phyloP scores from a whole-genome alignment of 139 green algal species.

The Chlamydomonas eustigma region DNA sequence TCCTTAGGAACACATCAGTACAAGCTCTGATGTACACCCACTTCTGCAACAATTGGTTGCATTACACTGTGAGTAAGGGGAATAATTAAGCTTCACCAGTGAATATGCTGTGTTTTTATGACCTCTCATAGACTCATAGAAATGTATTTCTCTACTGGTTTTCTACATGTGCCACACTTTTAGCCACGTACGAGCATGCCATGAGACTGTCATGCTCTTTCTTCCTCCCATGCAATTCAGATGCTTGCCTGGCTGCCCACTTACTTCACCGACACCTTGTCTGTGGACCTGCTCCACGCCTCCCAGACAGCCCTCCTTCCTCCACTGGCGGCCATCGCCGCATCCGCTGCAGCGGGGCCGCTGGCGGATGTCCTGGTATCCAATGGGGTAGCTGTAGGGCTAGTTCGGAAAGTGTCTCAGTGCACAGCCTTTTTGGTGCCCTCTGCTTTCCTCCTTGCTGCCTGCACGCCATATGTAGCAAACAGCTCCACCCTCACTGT shows the following conservation, averaged over 20 bases:
- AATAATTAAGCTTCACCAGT: no score
- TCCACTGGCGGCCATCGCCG: slow-evolving; percentile 69
- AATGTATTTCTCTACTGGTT: no score
- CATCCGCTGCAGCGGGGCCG: slow-evolving; percentile 54
- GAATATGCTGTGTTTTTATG: no score
- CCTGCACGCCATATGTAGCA: neutral
- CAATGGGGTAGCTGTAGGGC: neutral
- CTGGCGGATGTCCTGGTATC: slow-evolving; percentile 72
- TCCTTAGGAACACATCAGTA: slow-evolving; percentile 69
- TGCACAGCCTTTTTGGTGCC: slow-evolving; percentile 9
- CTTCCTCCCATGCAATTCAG: neutral
- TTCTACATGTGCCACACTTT: no score
- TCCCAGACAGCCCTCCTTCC: slow-evolving; percentile 76
- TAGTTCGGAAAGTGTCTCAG: slow-evolving; percentile 12
- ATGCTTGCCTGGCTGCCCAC: slow-evolving; percentile 97
- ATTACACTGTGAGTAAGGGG: no score
- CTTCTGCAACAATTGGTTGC: slow-evolving; percentile 95
- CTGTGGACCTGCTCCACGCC: slow-evolving; percentile 65
- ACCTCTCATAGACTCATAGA: no score
- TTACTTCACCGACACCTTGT: slow-evolving; percentile 72
- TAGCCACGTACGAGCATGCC: no score
- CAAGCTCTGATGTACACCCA: slow-evolving; percentile 89
- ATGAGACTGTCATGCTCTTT: no score
- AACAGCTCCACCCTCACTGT: neutral
- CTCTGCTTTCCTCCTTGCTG: neutral